These are phyloP conservation scores for Ceratocystis variospora DNA, from an alignment of 2,329 filamentous ascomycete species.

Conservation along the genomic window DNA sequence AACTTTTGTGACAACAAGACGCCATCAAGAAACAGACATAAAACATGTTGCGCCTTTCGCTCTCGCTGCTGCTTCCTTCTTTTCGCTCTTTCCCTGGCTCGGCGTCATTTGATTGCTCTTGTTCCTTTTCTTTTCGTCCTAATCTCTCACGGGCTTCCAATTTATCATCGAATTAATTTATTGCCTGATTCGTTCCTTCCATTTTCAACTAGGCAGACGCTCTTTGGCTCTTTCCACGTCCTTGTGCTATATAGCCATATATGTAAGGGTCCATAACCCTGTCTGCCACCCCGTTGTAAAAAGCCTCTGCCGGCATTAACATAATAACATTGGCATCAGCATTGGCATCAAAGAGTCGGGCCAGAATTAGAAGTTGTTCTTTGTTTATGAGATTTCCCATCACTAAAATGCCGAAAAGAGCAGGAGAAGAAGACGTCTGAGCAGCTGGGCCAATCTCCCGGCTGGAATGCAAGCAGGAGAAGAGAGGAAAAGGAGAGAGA, in stretches of 20 bases:
- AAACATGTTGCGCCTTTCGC: not conserved
- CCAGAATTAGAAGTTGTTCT: not conserved
- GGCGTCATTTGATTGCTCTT: not conserved
- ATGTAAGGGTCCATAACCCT: constrained; percentile 3
- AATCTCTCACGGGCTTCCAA: not conserved
- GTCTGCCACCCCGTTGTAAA: not conserved
- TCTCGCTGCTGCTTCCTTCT: not conserved
- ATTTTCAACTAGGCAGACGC: too few species aligned
- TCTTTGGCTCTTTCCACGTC: not conserved
- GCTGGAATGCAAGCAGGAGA: not conserved
- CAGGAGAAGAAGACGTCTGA: not conserved
- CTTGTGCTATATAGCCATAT: not conserved
- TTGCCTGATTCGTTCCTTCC: not conserved
- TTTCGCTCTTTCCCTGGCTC: not conserved
- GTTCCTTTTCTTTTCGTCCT: not conserved
- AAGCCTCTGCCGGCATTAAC: not conserved
- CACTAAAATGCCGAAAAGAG: too few species aligned
- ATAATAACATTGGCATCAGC: not conserved
- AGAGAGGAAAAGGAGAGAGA: not conserved
- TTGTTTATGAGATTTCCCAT: not conserved
- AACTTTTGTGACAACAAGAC: not conserved
- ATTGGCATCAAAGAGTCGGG: not conserved
- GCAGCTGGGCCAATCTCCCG: not conserved
- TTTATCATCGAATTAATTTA: not conserved
- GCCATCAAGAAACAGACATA: not conserved